Base-by-base conservation (phyloP, 208 protist genomes). In the Herpetomonas samuelpessoai region DNA sequence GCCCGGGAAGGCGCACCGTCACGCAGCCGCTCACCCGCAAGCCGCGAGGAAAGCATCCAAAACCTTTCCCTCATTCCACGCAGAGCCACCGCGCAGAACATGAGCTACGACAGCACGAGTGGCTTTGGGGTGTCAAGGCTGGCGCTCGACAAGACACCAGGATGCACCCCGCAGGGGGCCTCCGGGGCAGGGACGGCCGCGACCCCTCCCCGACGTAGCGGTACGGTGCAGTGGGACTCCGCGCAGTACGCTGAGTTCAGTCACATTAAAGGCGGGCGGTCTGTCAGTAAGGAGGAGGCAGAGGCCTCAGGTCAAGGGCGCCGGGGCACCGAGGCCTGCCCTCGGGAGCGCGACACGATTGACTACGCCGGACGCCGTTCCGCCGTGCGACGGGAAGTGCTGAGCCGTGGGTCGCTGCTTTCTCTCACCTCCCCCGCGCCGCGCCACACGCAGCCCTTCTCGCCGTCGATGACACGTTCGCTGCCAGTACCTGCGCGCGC, bases 31-130 rank as follows among this genome's bases (percentile, higher is more conserved):
- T 4, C 46, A 6, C 46, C 46, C 46, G 18, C 19, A n/a, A n/a
- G n/a, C n/a, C n/a, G n/a, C n/a, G n/a, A n/a, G n/a, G n/a, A n/a
- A n/a, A n/a, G n/a, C n/a, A n/a, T n/a, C n/a, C n/a, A n/a, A n/a
- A n/a, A n/a, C n/a, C n/a, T n/a, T n/a, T n/a, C n/a, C n/a, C n/a
- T n/a, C n/a, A n/a, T n/a, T n/a, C n/a, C n/a, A n/a, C n/a, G n/a
- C n/a, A n/a, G n/a, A n/a, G n/a, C 46, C 12, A 6, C 46, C 46
- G 18, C 19, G 46, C 19, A 7, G 19, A n/a, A 6, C 19, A n/a
- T n/a, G 10, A 51, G 46, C 22, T 7, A 22, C 19, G 19, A 7
- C 46, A 51, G 10, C 48, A 46, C 31, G 47, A 64, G 58, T 45
- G 58, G 7, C 58, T 52, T 10, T 25, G n/a, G 22, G 22, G 50